Evolutionary conservation across 129 eudicot genomes (phyloP).

Genomic region (Artemisia tridentata): DNA sequence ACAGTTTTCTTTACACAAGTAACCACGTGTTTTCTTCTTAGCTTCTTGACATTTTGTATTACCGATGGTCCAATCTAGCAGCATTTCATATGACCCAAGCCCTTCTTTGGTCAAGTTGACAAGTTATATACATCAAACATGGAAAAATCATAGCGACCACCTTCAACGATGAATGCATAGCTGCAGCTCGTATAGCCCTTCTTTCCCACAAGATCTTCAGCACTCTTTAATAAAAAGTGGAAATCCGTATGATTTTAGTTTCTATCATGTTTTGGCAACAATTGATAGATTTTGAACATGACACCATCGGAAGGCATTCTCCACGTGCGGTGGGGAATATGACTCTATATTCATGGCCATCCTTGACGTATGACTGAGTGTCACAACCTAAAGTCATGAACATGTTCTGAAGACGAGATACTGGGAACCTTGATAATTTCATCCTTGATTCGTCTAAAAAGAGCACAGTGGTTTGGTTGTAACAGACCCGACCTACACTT

Average conservation of each 20-base stretch:
- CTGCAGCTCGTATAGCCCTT: conserved; percentile 6
- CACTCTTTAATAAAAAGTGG: conserved; percentile 8
- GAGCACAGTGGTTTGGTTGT: not conserved
- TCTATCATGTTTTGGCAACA: conserved; percentile 22
- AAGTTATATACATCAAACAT: not conserved
- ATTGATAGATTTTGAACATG: no score
- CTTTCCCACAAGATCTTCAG: not conserved
- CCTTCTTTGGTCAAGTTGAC: conserved; percentile 1
- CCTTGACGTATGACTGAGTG: conserved; percentile 13
- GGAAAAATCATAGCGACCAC: conserved; percentile 18
- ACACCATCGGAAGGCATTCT: no score
- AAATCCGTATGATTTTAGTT: not conserved
- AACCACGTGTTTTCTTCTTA: not conserved
- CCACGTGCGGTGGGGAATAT: no score
- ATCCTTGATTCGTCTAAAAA: not conserved
- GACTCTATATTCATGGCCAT: not conserved
- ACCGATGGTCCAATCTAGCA: conserved; percentile 16
- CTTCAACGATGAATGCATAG: conserved; percentile 8
- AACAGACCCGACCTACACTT: conserved; percentile 4
- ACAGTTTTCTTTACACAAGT: not conserved
- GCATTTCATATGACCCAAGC: conserved; percentile 21
- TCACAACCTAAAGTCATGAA: conserved; percentile 2
- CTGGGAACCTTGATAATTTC: not conserved
- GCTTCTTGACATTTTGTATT: conserved; percentile 9
- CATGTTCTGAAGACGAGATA: not conserved